Conservation (phyloP, 164 flowering plant species). For the Chimonanthus salicifolius region DNA sequence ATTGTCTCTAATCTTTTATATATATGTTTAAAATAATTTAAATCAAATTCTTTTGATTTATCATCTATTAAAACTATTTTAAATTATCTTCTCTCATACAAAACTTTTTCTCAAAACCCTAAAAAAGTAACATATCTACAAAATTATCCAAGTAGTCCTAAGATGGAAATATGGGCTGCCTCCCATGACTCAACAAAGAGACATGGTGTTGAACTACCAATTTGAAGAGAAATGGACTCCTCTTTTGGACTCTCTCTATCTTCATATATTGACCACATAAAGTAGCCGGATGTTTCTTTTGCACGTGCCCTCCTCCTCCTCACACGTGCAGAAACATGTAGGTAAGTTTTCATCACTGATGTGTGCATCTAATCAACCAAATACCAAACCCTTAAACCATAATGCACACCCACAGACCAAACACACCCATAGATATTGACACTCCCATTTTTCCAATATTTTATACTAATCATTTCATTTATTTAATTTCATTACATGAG, state of each 20-base stretch:
- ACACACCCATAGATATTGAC: background rate
- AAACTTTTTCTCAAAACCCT: no score
- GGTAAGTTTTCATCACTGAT: background rate
- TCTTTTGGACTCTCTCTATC: background rate
- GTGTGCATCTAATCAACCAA: background rate
- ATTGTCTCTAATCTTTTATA: no score
- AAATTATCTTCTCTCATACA: no score
- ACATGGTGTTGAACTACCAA: no score
- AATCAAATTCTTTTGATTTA: no score
- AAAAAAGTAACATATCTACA: no score
- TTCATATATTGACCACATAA: background rate
- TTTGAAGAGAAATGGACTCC: no score
- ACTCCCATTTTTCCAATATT: background rate
- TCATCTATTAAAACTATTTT: no score
- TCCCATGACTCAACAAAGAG: no score
- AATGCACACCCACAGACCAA: background rate
- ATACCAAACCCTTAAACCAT: background rate
- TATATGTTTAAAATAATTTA: no score
- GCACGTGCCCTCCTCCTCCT: background rate
- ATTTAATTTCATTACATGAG: background rate
- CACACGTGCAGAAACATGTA: slow-evolving; percentile 3
- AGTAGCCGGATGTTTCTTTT: background rate
- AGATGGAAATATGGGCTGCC: no score
- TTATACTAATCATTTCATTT: background rate
- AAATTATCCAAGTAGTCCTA: no score